A percentile compares a stretch with the other conserved stretches of the same genome.
These are phyloP conservation scores for Leccinum longicurvipes DNA, from an alignment of 768 basidiomycete species.

Conservation along the genomic window DNA sequence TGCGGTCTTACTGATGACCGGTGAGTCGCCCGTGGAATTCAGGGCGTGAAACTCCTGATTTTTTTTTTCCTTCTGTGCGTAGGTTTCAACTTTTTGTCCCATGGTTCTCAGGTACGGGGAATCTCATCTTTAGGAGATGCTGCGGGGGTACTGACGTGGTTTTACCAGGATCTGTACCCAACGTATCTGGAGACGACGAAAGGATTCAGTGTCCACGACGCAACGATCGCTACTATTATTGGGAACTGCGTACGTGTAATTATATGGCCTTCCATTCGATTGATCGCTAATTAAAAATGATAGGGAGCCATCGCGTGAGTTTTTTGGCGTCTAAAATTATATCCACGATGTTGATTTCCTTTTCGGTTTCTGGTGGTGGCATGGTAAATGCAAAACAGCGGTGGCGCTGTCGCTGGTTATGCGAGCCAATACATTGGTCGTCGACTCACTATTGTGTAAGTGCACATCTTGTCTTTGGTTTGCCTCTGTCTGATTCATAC, in stretches of 20 bases:
- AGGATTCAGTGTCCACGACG: constrained; percentile 50
- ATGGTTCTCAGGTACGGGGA: constrained; percentile 55
- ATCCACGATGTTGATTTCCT: background rate
- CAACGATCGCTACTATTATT: constrained; percentile 80
- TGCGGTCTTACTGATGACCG: constrained; percentile 77
- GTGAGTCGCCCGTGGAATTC: constrained; percentile 16
- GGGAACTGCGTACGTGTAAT: constrained; percentile 55
- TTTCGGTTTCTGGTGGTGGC: background rate
- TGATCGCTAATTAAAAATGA: background rate
- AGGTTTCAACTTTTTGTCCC: constrained; percentile 78
- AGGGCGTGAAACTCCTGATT: background rate
- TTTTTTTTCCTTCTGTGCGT: background rate
- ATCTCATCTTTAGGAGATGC: background rate
- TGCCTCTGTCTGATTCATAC: background rate
- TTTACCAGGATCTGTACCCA: constrained; percentile 64
- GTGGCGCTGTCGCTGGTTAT: constrained; percentile 69
- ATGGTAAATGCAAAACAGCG: constrained; percentile 30
- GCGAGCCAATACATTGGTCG: constrained; percentile 76
- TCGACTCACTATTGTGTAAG: constrained; percentile 65
- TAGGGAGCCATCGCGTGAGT: constrained; percentile 47
- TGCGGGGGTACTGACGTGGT: background rate
- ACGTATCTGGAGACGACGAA: constrained; percentile 68
- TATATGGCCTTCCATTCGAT: background rate
- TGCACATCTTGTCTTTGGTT: background rate
- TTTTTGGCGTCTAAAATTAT: background rate